Evolutionary conservation across 169 alveolate species (phyloP).

Genomic region (Eimeria mitis): DNA sequence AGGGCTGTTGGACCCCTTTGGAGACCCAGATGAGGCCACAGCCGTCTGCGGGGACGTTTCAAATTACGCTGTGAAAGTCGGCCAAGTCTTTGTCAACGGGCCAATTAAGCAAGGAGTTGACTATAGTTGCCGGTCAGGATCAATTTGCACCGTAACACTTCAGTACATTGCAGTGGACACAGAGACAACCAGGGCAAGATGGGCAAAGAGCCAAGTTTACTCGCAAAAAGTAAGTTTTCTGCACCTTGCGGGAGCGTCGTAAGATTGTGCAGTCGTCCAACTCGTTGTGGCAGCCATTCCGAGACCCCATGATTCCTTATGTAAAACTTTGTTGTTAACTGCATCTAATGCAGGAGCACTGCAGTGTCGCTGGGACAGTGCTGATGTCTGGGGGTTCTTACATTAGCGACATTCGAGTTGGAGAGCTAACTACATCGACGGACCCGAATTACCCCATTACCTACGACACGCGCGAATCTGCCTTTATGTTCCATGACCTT

Average conservation of each 20-base stretch:
- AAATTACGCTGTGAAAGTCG: constrained; percentile 45
- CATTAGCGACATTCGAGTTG: constrained; percentile 43
- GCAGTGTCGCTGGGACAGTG: constrained; percentile 15
- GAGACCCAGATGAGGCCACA: not conserved
- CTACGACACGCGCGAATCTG: constrained; percentile 48
- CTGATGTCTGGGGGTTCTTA: constrained; percentile 21
- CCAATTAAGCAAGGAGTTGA: not conserved
- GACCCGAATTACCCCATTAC: constrained; percentile 28
- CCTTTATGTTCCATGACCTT: constrained; percentile 25
- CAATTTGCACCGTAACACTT: constrained; percentile 10
- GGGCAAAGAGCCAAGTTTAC: constrained; percentile 50
- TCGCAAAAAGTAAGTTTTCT: constrained; percentile 10
- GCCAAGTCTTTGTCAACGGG: constrained; percentile 63
- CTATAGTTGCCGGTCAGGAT: constrained; percentile 29
- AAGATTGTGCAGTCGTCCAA: not conserved
- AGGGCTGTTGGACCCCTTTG: constrained; percentile 28
- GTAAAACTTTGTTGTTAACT: not conserved
- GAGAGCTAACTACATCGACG: not conserved
- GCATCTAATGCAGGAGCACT: constrained; percentile 41
- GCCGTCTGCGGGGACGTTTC: constrained; percentile 5
- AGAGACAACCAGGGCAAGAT: constrained; percentile 22
- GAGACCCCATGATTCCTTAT: not conserved
- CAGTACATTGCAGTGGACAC: constrained; percentile 34
- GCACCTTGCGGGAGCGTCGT: not conserved
- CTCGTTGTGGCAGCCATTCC: not conserved